A percentile compares a stretch with the other conserved stretches of the same genome.
Conservation (phyloP, 768 basidiomycete species). For the Lactifluus hygrophoroides region DNA sequence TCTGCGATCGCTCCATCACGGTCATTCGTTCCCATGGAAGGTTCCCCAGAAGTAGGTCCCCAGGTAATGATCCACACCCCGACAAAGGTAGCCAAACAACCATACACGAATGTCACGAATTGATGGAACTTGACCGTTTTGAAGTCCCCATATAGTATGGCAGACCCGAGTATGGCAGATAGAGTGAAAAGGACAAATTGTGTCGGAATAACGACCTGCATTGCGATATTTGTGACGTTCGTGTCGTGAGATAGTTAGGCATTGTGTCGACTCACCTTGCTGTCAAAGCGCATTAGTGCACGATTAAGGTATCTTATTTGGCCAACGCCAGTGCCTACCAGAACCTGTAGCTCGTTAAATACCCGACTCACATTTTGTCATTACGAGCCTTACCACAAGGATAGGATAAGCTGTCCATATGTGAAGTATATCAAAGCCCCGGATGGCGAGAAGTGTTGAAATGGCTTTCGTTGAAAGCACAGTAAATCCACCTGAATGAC, state of each 20-base stretch:
- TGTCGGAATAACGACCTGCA: constrained; percentile 80
- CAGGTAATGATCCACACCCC: constrained; percentile 87
- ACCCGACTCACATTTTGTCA: neutral
- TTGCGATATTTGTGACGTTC: neutral
- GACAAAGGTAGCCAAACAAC: constrained; percentile 79
- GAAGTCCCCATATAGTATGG: constrained; percentile 93
- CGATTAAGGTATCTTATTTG: constrained; percentile 80
- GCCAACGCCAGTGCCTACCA: constrained; percentile 65
- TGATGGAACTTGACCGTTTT: constrained; percentile 71
- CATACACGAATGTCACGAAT: constrained; percentile 77
- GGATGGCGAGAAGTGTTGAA: constrained; percentile 72
- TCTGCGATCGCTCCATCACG: constrained; percentile 26
- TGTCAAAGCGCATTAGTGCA: constrained; percentile 88
- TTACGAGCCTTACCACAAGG: constrained; percentile 44
- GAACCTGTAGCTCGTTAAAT: constrained; percentile 32
- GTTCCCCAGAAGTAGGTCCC: constrained; percentile 32
- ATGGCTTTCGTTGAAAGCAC: constrained; percentile 91
- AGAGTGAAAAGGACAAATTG: constrained; percentile 95
- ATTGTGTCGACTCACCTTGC: constrained; percentile 47
- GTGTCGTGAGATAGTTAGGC: neutral
- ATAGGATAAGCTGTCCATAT: constrained; percentile 81
- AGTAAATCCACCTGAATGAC: constrained; percentile 66
- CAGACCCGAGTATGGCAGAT: constrained; percentile 87
- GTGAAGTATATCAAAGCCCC: constrained; percentile 69
- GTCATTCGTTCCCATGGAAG: constrained; percentile 14